Conservation (phyloP, 2,329 filamentous ascomycete genomes). For the Beauveria pseudobassiana region DNA sequence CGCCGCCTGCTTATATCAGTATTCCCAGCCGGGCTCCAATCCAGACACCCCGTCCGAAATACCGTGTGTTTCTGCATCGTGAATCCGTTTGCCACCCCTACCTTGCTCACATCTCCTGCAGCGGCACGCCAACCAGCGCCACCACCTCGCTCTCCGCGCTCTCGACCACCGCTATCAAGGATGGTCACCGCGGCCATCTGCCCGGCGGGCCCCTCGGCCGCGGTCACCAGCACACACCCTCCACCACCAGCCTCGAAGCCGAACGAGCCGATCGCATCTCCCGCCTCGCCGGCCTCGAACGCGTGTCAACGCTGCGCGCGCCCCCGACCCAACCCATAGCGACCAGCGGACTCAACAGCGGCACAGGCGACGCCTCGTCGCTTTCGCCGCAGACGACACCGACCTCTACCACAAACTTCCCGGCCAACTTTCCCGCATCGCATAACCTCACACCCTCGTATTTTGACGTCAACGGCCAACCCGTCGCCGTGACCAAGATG, state of each 20-base stretch:
- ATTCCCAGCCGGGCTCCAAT: constrained; percentile 72
- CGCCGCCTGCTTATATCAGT: constrained; percentile 66
- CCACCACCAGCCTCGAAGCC: constrained; percentile 71
- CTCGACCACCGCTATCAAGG: constrained; percentile 92
- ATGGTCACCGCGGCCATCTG: constrained; percentile 80
- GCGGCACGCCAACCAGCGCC: constrained; percentile 86
- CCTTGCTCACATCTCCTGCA: constrained; percentile 29
- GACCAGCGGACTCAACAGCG: constrained; percentile 20
- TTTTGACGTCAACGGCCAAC: constrained; percentile 71
- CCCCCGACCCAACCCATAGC: constrained; percentile 23
- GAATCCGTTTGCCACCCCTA: not conserved
- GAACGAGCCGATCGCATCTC: constrained; percentile 94
- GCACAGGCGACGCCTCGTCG: constrained; percentile 26
- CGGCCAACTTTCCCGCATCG: constrained; percentile 29
- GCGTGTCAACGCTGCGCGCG: constrained; percentile 68
- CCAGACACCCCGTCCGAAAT: constrained; percentile 83
- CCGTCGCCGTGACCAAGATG: constrained; percentile 62
- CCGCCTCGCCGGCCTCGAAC: constrained; percentile 83
- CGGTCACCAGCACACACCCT: constrained; percentile 49
- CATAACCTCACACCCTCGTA: constrained; percentile 56
- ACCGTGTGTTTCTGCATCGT: constrained; percentile 54
- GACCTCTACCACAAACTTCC: constrained; percentile 39
- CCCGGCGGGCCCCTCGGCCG: constrained; percentile 43
- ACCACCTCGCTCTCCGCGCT: constrained; percentile 88
- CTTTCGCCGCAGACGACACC: constrained; percentile 43